Evolutionary conservation across 106 monocot genomes (phyloP).

Genomic region (Acorus gramineus): DNA sequence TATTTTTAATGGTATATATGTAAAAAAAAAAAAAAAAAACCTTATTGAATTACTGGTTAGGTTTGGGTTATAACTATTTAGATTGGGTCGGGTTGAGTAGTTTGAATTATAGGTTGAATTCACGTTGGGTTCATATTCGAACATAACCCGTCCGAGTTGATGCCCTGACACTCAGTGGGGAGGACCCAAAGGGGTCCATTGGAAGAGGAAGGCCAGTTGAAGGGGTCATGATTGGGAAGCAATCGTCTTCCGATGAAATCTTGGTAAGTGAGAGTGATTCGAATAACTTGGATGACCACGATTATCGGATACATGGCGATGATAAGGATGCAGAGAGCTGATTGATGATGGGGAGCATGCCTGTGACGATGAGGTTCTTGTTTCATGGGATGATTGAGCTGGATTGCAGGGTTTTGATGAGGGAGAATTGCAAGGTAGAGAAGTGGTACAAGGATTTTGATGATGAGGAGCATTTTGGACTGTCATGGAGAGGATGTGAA

Average conservation of each 20-base stretch:
- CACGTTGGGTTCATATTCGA: too few species aligned
- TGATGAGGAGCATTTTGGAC: slow-evolving; percentile 68
- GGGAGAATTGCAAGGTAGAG: slow-evolving; percentile 48
- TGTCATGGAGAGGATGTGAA: slow-evolving; percentile 69
- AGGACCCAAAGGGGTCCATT: too few species aligned
- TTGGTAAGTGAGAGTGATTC: slow-evolving; percentile 15
- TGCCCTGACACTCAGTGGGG: slow-evolving; percentile 14
- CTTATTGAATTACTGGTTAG: too few species aligned
- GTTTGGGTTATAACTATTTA: too few species aligned
- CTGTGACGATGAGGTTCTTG: slow-evolving; percentile 47
- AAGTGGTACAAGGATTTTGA: slow-evolving; percentile 89
- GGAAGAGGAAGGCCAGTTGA: too few species aligned
- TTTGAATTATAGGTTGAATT: slow-evolving; percentile 30
- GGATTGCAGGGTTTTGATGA: slow-evolving; percentile 51
- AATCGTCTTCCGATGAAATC: neutral
- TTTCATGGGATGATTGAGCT: slow-evolving; percentile 55
- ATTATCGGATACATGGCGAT: slow-evolving; percentile 15
- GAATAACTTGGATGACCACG: slow-evolving; percentile 57
- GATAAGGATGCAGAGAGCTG: slow-evolving; percentile 52
- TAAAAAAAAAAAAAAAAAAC: too few species aligned
- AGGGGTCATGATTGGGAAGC: too few species aligned
- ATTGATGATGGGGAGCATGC: slow-evolving; percentile 72
- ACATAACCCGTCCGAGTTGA: slow-evolving; percentile 43
- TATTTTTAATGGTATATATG: too few species aligned
- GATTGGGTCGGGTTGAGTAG: too few species aligned